phyloP scores from a whole-genome alignment of 768 basidiomycete genomes.

The Collybiopsis luxurians region DNA sequence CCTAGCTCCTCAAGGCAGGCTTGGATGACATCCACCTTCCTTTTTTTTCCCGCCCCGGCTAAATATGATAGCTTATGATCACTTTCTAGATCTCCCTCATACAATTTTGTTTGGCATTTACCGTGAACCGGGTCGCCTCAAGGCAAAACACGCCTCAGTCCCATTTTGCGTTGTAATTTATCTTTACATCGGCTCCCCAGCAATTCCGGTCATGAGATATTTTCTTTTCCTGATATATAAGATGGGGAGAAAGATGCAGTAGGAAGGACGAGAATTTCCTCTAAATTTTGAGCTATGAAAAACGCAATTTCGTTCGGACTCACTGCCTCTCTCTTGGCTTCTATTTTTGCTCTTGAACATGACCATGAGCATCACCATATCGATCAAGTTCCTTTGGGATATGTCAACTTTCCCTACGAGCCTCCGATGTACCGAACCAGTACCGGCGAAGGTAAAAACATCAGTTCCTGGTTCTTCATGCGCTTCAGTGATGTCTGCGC shows the following conservation, averaged over 20 bases:
- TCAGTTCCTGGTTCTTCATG: background rate
- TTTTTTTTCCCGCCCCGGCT: background rate
- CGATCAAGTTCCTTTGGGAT: constrained; percentile 66
- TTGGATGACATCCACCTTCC: background rate
- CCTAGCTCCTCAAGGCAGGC: constrained; percentile 2
- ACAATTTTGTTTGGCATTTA: background rate
- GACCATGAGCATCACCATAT: constrained; percentile 28
- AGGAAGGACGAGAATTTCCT: background rate
- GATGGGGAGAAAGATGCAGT: background rate
- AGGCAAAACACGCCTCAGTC: constrained; percentile 44
- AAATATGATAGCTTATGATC: background rate
- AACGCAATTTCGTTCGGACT: background rate
- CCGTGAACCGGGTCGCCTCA: constrained; percentile 36
- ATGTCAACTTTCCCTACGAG: constrained; percentile 65
- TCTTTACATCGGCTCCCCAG: background rate
- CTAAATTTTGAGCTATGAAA: constrained; percentile 15
- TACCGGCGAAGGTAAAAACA: constrained; percentile 51
- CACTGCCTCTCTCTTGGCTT: constrained; percentile 1
- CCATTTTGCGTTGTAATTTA: background rate
- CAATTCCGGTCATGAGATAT: background rate
- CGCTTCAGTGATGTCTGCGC: too few relatives aligned
- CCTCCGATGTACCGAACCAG: constrained; percentile 49
- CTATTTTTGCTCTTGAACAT: constrained; percentile 17
- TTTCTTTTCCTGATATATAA: background rate
- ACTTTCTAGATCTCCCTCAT: background rate